Evolutionary conservation across 148 eudicot genomes (phyloP), one percentile per base, ranked within the genome.

Genomic region (Pharnaceum exiguum): DNA sequence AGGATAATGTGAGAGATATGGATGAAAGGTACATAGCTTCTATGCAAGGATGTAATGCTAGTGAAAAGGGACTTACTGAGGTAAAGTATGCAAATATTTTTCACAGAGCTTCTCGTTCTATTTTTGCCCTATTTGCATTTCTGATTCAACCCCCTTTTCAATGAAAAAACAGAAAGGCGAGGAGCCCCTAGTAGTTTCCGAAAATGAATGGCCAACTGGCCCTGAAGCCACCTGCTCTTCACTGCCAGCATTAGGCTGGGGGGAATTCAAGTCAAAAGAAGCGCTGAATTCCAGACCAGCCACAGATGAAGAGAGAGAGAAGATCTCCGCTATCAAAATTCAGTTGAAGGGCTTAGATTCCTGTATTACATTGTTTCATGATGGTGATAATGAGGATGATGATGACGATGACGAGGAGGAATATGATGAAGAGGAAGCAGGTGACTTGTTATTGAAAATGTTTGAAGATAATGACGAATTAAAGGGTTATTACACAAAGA

Each of bases 391-490:
- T 19, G 59, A 28, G 10, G 53, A 6, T 13, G 71, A 31, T 0
- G 72, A 58, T 35, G 75, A 74, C 2, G 74, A 67, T 1, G 80
- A 68, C 13, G 71, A 74, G 18, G 79, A 76, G 67, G 79, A 49
- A 2, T 60, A 52, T 28, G 76, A 73, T 50, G 81, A 50, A 46
- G 32, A 55, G 13, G 69, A 49, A 5, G 75, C 60, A 51, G 75
- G 63, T 40, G 67, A 63, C 7, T 77, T 78, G 5, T 83, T 88
- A 12, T 13, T 43, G 64, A 78, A 76, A 24, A 37, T 88, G 62
- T 78, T 88, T 54, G 65, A 68, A 54, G 86, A 68, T 29, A 77
- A 91, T 46, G 62, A 13, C n/a, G 84, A 74, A 32, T 69, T 93
- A 67, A 85, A 65, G 72, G 73, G 59, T 26, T 93, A 60, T 46